These are phyloP conservation scores for Vitis vinifera DNA, from an alignment of 164 flowering plant species.

Conservation along the genomic window ASM3070453v1 NC_081823.1:15965001-15965500, in stretches of 20 bases:
- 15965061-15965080: conserved; percentile 15
- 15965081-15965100: neutral
- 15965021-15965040: conserved; percentile 17
- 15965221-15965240: too few relatives aligned
- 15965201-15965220: neutral
- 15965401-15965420: neutral
- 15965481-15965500: conserved; percentile 39
- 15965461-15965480: conserved; percentile 45
- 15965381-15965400: neutral
- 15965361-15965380: neutral
- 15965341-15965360: neutral
- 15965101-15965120: conserved; percentile 2
- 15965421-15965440: conserved; percentile 38
- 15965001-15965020: conserved; percentile 22
- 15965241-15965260: too few relatives aligned
- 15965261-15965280: too few relatives aligned
- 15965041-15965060: conserved; percentile 16
- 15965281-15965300: too few relatives aligned
- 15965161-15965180: too few relatives aligned
- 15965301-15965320: too few relatives aligned
- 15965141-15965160: too few relatives aligned
- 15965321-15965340: neutral
- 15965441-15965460: conserved; percentile 24
- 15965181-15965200: too few relatives aligned
- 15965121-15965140: too few relatives aligned